Evolutionary conservation across 2,329 filamentous ascomycete genomes (phyloP).

Genomic region (Sporothrix pallida): DNA sequence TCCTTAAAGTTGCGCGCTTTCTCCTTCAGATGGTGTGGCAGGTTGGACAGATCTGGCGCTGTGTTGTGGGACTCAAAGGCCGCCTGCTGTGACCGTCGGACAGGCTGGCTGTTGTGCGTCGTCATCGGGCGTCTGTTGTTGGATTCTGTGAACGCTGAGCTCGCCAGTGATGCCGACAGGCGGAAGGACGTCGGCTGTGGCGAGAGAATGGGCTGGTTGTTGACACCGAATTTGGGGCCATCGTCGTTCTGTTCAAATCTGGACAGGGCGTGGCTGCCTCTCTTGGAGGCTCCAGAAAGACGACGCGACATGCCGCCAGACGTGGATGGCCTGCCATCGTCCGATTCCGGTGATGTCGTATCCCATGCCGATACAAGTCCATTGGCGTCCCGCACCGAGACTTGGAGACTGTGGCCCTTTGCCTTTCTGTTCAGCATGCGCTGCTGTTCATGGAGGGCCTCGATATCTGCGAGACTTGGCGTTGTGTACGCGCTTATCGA

Average conservation of each 20-base stretch:
- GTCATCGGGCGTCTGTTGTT: conserved; percentile 25
- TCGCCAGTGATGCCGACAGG: conserved; percentile 33
- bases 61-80: conserved; percentile 13
- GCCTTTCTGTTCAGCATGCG: neutral
- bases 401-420: neutral
- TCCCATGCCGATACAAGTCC: neutral
- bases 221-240: conserved; percentile 14
- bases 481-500: neutral
- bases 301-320: neutral
- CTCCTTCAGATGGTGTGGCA: conserved; percentile 31
- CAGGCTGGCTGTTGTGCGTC: conserved; percentile 30
- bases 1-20: conserved; percentile 16
- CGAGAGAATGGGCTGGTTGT: conserved; percentile 33
- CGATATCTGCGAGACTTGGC: conserved; percentile 4
- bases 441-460: neutral
- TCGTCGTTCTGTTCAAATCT: neutral
- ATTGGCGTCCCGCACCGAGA: neutral
- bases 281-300: neutral
- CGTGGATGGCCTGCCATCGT: neutral
- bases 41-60: conserved; percentile 30
- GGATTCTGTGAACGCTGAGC: conserved; percentile 23
- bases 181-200: conserved; percentile 36
- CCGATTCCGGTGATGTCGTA: conserved; percentile 1
- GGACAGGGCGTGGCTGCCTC: neutral
- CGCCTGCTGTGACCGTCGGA: neutral